phyloP scores from a whole-genome alignment of 805 yeast genomes.

The Dipodascus albidus region DNA sequence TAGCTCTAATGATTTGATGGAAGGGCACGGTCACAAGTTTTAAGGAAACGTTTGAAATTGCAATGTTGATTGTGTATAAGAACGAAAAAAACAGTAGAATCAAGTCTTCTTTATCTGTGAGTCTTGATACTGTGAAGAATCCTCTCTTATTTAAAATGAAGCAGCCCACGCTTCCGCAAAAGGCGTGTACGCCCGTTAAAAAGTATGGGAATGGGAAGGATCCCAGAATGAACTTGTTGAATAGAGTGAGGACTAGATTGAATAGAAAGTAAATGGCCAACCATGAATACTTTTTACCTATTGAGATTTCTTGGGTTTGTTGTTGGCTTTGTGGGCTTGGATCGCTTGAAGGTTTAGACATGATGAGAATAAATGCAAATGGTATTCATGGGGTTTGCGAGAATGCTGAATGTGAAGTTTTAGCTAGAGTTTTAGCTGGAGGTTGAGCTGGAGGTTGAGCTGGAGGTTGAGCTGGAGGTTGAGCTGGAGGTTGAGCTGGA shows the following conservation, averaged over 20 bases:
- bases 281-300: slow-evolving; percentile 14
- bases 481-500: too few relatives aligned
- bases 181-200: slow-evolving; percentile 19
- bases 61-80: slow-evolving; percentile 21
- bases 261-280: slow-evolving; percentile 19
- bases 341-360: too few relatives aligned
- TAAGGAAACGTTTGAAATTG: slow-evolving; percentile 20
- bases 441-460: too few relatives aligned
- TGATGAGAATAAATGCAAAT: too few relatives aligned
- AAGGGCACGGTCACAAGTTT: slow-evolving; percentile 21
- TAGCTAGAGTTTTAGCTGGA: too few relatives aligned
- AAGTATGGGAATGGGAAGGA: slow-evolving; percentile 21
- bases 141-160: slow-evolving; percentile 14
- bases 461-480: too few relatives aligned
- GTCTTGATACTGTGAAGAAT: slow-evolving; percentile 16
- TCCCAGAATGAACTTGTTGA: slow-evolving; percentile 21
- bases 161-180: slow-evolving; percentile 19
- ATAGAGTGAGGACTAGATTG: slow-evolving; percentile 20
- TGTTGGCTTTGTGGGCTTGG: too few relatives aligned
- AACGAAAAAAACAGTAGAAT: slow-evolving; percentile 18
- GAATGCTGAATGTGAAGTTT: too few relatives aligned
- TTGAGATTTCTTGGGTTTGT: not conserved
- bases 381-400: too few relatives aligned
- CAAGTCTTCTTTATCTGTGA: slow-evolving; percentile 15
- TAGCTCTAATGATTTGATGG: slow-evolving; percentile 21